Conservation (phyloP, 371 early-diverging fungal genomes). For the Saksenaea oblongispora region DNA sequence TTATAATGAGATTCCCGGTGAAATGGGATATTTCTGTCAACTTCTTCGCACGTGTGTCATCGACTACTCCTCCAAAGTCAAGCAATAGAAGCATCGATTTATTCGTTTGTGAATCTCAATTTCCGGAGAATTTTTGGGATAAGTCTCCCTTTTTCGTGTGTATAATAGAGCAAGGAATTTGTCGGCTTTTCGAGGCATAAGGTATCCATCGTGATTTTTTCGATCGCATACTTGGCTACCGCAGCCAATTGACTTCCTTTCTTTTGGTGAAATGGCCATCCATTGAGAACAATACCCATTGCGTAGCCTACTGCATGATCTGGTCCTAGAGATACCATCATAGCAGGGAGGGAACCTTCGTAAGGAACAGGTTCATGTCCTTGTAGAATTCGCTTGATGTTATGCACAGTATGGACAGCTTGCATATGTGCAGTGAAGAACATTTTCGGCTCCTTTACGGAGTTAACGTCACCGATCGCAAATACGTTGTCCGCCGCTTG, state of each 20-base stretch:
- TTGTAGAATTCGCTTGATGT: conserved; percentile 15
- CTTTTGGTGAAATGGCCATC: conserved; percentile 27
- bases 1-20: conserved; percentile 53
- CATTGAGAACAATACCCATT: conserved; percentile 21
- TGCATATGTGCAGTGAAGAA: conserved; percentile 49
- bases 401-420: conserved; percentile 31
- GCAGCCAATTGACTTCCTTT: conserved; percentile 32
- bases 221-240: conserved; percentile 24
- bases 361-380: conserved; percentile 18
- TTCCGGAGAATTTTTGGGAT: not conserved
- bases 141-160: conserved; percentile 21
- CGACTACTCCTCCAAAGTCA: conserved; percentile 24
- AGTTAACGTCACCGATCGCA: conserved; percentile 38
- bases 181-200: conserved; percentile 18
- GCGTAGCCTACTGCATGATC: conserved; percentile 22
- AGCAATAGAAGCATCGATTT: not conserved
- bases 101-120: not conserved
- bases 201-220: conserved; percentile 35
- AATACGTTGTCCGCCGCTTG: conserved; percentile 19
- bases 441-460: conserved; percentile 38
- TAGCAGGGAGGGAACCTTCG: conserved; percentile 14
- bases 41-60: conserved; percentile 45
- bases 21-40: conserved; percentile 55
- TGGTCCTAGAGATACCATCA: conserved; percentile 41
- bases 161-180: conserved; percentile 26